A percentile compares a stretch with the other conserved stretches of the same genome.
Conservation (phyloP, 1,139 yeast genomes). For the Diutina sp. region DNA sequence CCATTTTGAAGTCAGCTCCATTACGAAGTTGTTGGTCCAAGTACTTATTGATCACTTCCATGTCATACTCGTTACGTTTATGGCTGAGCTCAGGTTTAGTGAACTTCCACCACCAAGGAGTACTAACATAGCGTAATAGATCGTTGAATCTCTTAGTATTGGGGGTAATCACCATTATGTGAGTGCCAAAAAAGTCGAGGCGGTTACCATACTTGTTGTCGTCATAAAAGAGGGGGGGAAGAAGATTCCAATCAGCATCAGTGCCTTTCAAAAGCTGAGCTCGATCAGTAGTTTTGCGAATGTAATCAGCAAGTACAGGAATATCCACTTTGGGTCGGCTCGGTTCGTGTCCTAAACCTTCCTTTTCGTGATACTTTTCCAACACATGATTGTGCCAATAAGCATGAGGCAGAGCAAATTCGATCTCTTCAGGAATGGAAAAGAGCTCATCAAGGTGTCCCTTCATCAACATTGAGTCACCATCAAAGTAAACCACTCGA, state of each 20-base stretch:
- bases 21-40: conserved; percentile 9
- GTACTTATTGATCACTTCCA: conserved; percentile 34
- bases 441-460: conserved; percentile 22
- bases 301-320: background rate
- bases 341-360: background rate
- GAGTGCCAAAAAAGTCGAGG: background rate
- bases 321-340: background rate
- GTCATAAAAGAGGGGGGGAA: background rate
- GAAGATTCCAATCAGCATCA: background rate
- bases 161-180: background rate
- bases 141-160: background rate
- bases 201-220: background rate
- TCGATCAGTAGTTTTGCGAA: background rate
- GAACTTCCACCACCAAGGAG: conserved; percentile 1
- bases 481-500: conserved; percentile 25
- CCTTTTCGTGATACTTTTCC: background rate
- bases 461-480: conserved; percentile 25
- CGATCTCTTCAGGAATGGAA: conserved; percentile 10
- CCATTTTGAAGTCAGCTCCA: conserved; percentile 13
- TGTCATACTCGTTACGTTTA: conserved; percentile 15
- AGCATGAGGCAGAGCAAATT: conserved; percentile 2
- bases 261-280: background rate
- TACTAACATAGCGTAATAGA: background rate
- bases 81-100: background rate
- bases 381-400: conserved; percentile 1